phyloP scores from a whole-genome alignment of 495 filamentous ascomycete genomes.

The Neurospora intermedia region DNA sequence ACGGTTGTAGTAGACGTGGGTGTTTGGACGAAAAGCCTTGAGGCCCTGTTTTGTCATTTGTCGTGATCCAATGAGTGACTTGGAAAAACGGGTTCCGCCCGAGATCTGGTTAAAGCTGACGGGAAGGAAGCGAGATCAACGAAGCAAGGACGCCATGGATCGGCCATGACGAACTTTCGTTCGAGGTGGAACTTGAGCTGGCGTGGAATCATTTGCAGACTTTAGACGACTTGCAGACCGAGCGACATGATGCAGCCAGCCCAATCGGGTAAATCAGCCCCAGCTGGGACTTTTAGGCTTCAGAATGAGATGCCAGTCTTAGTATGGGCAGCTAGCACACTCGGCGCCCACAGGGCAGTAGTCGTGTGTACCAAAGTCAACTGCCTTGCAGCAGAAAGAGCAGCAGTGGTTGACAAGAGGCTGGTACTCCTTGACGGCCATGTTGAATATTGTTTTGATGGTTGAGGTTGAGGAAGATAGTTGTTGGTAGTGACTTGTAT shows the following conservation, averaged over 20 bases:
- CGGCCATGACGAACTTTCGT: not conserved
- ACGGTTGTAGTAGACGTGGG: not conserved
- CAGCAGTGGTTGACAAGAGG: constrained; percentile 41
- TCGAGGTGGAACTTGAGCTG: not conserved
- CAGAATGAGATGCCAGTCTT: constrained; percentile 7
- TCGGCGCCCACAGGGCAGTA: constrained; percentile 34
- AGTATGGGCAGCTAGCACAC: constrained; percentile 37
- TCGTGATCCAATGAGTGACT: not conserved
- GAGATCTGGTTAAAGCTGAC: not conserved
- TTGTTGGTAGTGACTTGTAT: not conserved
- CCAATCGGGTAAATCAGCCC: constrained; percentile 13
- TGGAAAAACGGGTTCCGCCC: not conserved
- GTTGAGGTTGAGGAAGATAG: not conserved
- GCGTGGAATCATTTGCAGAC: not conserved
- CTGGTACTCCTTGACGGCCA: constrained; percentile 35
- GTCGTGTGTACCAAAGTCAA: constrained; percentile 42
- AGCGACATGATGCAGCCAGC: constrained; percentile 13
- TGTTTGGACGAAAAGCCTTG: not conserved
- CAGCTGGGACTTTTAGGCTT: not conserved
- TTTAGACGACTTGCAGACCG: not conserved
- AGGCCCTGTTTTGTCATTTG: not conserved
- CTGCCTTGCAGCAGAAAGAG: constrained; percentile 43
- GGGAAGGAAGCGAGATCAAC: not conserved
- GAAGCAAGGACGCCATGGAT: not conserved
- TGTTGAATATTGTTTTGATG: constrained; percentile 14